These are phyloP conservation scores for Tuber umbilicatum DNA, from an alignment of 495 filamentous ascomycete species.

Conservation along the genomic window DNA sequence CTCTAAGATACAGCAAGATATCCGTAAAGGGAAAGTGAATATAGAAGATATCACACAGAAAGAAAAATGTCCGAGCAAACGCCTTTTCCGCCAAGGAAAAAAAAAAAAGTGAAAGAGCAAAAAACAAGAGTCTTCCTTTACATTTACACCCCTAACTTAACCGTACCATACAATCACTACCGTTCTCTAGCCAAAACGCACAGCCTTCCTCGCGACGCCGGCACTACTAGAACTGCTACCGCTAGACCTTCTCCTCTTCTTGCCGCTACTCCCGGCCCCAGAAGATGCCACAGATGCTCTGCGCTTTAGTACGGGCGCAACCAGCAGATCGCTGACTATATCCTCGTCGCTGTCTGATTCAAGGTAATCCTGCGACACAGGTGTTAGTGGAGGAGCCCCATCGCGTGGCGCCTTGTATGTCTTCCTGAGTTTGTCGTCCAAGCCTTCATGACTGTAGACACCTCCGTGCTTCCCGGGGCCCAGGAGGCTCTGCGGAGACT, in stretches of 20 bases:
- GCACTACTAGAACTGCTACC: background rate
- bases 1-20: background rate
- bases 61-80: background rate
- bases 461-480: conserved; percentile 43
- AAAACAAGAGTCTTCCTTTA: background rate
- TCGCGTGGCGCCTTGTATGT: background rate
- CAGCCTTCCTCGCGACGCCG: background rate
- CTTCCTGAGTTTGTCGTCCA: background rate
- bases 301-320: background rate
- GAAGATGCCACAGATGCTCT: background rate
- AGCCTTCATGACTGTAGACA: conserved; percentile 13
- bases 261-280: background rate
- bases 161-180: background rate
- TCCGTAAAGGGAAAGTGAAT: background rate
- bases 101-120: background rate
- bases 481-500: conserved; percentile 55
- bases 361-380: background rate
- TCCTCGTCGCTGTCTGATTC: background rate
- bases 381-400: background rate
- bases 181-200: background rate
- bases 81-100: background rate
- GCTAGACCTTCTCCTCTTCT: background rate
- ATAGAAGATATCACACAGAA: background rate
- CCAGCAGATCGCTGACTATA: background rate
- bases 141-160: background rate